Evolutionary conservation across 2,329 filamentous ascomycete species (phyloP).

Genomic region (Talaromyces sp.): DNA sequence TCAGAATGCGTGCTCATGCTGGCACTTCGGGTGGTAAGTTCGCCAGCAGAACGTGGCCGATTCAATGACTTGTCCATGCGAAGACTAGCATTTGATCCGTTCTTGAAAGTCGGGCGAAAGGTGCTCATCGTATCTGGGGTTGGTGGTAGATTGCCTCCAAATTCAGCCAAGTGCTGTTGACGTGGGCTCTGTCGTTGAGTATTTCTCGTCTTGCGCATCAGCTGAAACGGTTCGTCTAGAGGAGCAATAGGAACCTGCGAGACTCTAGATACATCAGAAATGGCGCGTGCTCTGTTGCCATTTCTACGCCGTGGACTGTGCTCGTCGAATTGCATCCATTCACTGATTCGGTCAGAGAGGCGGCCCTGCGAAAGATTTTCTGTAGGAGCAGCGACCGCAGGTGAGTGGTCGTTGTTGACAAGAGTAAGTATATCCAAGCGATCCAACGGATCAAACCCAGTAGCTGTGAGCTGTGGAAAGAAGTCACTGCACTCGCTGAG

Average conservation of each 20-base stretch:
- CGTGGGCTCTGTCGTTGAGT: constrained; percentile 25
- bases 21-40: constrained; percentile 32
- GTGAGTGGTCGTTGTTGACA: background rate
- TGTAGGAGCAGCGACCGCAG: background rate
- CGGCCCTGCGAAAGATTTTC: background rate
- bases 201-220: constrained; percentile 22
- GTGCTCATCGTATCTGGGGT: constrained; percentile 46
- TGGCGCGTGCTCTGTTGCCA: constrained; percentile 21
- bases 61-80: constrained; percentile 26
- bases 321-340: constrained; percentile 29
- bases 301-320: constrained; percentile 20
- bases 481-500: constrained; percentile 47
- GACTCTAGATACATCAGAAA: constrained; percentile 24
- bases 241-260: constrained; percentile 21
- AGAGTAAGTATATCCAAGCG: constrained; percentile 11
- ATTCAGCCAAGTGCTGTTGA: constrained; percentile 30
- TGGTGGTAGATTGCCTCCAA: constrained; percentile 37
- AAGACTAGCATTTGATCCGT: constrained; percentile 37
- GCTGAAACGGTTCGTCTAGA: constrained; percentile 24
- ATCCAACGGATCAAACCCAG: constrained; percentile 28
- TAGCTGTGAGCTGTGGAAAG: constrained; percentile 27
- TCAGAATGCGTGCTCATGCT: constrained; percentile 29
- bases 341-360: constrained; percentile 26
- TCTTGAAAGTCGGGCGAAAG: constrained; percentile 30
- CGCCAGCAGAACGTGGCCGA: constrained; percentile 35